These are phyloP conservation scores for Smallanthus sonchifolius DNA, from an alignment of 129 eudicot genomes.

Conservation along the genomic window DNA sequence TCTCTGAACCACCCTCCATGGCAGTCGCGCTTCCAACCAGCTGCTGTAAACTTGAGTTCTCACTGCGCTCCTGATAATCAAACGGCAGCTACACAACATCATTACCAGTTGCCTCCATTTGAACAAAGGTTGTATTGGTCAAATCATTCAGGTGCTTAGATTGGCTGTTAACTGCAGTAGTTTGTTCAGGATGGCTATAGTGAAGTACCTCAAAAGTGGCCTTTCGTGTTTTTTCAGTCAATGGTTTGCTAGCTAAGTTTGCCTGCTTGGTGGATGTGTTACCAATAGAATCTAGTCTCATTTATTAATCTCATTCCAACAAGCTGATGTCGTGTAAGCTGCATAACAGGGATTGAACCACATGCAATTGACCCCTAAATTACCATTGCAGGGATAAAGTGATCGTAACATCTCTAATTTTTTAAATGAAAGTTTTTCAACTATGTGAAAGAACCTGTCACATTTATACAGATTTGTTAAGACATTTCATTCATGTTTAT, in stretches of 20 bases:
- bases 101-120: constrained; percentile 15
- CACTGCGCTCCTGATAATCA: constrained; percentile 42
- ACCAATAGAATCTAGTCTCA: constrained; percentile 32
- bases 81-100: constrained; percentile 30
- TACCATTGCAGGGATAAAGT: not conserved
- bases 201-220: constrained; percentile 50
- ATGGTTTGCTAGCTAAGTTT: constrained; percentile 40
- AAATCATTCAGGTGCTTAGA: constrained; percentile 8
- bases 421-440: not conserved
- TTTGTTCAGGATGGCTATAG: constrained; percentile 16
- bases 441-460: not conserved
- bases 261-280: constrained; percentile 18
- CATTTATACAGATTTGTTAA: not conserved
- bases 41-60: constrained; percentile 68
- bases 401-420: not conserved
- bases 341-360: not conserved
- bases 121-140: not conserved
- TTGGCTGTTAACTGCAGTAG: constrained; percentile 9
- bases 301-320: constrained; percentile 48
- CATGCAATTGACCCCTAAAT: not conserved
- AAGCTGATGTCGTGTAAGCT: not conserved
- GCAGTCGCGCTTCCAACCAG: constrained; percentile 81
- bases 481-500: not conserved
- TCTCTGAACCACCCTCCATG: constrained; percentile 84
- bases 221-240: constrained; percentile 46